These are phyloP conservation scores for Pholiota conissans DNA, from an alignment of 768 basidiomycete genomes.

Conservation along the genomic window DNA sequence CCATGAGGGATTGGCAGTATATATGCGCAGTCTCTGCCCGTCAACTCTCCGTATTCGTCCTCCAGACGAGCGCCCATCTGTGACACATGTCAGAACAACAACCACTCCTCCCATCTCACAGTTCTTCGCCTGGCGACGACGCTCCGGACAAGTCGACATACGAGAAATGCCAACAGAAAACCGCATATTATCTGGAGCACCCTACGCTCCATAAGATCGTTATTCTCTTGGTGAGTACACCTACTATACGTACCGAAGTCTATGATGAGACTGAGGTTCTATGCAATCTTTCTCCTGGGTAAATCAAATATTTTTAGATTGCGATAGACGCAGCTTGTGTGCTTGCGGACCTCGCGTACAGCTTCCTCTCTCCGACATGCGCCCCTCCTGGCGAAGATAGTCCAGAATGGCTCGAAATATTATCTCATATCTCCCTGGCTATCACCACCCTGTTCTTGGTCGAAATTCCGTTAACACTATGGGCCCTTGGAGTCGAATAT, in stretches of 20 bases:
- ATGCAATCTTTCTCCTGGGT: neutral
- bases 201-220: slow-evolving; percentile 53
- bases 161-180: slow-evolving; percentile 29
- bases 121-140: slow-evolving; percentile 1
- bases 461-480: slow-evolving; percentile 73
- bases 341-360: slow-evolving; percentile 70
- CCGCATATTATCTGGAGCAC: slow-evolving; percentile 54
- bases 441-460: slow-evolving; percentile 75
- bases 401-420: slow-evolving; percentile 63
- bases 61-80: slow-evolving; percentile 11
- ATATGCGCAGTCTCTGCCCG: neutral
- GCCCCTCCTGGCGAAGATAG: slow-evolving; percentile 36
- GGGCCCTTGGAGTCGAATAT: slow-evolving; percentile 61
- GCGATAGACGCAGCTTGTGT: slow-evolving; percentile 67
- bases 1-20: neutral
- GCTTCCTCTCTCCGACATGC: slow-evolving; percentile 60
- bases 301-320: slow-evolving; percentile 37
- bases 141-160: slow-evolving; percentile 2
- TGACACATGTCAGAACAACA: slow-evolving; percentile 45
- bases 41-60: neutral
- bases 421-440: slow-evolving; percentile 59
- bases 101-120: slow-evolving; percentile 39
- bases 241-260: slow-evolving; percentile 6
- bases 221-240: slow-evolving; percentile 52
- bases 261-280: neutral